Evolutionary conservation across 306 rosid genomes (phyloP), one percentile per base, ranked within the genome.

Genomic region (Trichosanthes truncata): DNA sequence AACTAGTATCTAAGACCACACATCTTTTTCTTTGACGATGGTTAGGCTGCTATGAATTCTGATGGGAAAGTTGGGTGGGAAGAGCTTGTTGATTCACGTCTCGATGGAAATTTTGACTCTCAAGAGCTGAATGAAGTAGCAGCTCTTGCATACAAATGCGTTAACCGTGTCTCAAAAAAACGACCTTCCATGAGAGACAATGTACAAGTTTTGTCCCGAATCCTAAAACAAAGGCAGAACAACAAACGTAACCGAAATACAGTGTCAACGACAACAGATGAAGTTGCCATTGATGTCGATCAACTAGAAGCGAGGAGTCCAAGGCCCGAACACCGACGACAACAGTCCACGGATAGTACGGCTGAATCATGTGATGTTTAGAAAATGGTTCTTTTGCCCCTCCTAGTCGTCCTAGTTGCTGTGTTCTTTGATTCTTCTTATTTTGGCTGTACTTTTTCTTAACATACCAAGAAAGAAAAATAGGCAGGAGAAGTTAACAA

Each of bases 41-140:
- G 81, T 25, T 81, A 96, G 99, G 99, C 99, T n/a, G 97, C 99
- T 7, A 96, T 96, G 99, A 87, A 90, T 78, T 84, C 88, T 0
- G 99, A 93, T 41, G 99, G 94, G 9, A 96, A 93, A 86, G 87
- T 88, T 74, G 99, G 99, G 36, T 96, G 99, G 99, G 99, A 96
- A 66, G 99, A 96, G 85, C 88, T 96, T 15, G 94, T 87, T 38
- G 99, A 96, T 85, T 88, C 94, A 4, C 81, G 84, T 59, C 87
- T 96, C 0, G 97, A 96, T 23, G 96, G 99, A 21, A 88, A 85
- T 59, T 91, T 89, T 35, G 91, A 93, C 1, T 80, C 81, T 73
- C 78, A 90, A 85, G 99, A 93, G 84, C 87, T 96, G n/a, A 93
- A 96, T 29, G 96, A 93, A 85, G 88, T 96, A 38, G 97, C 99